These are phyloP conservation scores for Teunomyces stri DNA, from an alignment of 805 yeast genomes.

Conservation along the genomic window DNA sequence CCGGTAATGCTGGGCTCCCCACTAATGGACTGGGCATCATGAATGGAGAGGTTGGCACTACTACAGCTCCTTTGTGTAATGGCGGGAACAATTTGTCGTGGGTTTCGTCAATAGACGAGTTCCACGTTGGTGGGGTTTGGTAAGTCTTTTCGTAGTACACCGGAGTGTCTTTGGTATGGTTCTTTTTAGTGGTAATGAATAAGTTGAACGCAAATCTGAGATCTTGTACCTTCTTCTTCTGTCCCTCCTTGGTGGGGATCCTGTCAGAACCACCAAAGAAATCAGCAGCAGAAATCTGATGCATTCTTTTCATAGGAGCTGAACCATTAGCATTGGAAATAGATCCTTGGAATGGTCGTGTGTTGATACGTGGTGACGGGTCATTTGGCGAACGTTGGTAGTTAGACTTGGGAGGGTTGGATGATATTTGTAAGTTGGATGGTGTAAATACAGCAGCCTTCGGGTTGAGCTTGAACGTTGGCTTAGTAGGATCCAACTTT, in stretches of 20 bases:
- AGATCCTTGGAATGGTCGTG: slow-evolving; percentile 29
- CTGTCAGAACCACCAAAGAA: slow-evolving; percentile 40
- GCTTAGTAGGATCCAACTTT: slow-evolving; percentile 56
- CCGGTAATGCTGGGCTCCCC: slow-evolving; percentile 20
- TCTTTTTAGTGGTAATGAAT: slow-evolving; percentile 45
- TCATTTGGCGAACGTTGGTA: slow-evolving; percentile 24
- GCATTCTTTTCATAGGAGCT: slow-evolving; percentile 15
- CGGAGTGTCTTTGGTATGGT: slow-evolving; percentile 23
- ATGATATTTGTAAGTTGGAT: slow-evolving; percentile 24
- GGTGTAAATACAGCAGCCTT: slow-evolving; percentile 68
- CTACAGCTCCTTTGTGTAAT: slow-evolving; percentile 10
- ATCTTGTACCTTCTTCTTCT: slow-evolving; percentile 31
- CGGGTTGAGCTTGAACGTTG: slow-evolving; percentile 68
- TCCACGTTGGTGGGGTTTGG: slow-evolving; percentile 78
- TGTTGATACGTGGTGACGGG: slow-evolving; percentile 35
- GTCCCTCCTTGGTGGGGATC: slow-evolving; percentile 38
- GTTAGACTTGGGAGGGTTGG: slow-evolving; percentile 25
- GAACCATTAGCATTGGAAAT: slow-evolving; percentile 14
- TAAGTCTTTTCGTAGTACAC: slow-evolving; percentile 58
- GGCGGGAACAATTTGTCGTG: slow-evolving; percentile 53
- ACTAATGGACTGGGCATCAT: slow-evolving; percentile 32
- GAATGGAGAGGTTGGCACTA: slow-evolving; percentile 22
- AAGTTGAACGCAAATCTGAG: slow-evolving; percentile 51
- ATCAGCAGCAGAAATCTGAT: slow-evolving; percentile 40
- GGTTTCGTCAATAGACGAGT: slow-evolving; percentile 53